Evolutionary conservation across 2,329 filamentous ascomycete species (phyloP).

Genomic region (Amauroascus niger): DNA sequence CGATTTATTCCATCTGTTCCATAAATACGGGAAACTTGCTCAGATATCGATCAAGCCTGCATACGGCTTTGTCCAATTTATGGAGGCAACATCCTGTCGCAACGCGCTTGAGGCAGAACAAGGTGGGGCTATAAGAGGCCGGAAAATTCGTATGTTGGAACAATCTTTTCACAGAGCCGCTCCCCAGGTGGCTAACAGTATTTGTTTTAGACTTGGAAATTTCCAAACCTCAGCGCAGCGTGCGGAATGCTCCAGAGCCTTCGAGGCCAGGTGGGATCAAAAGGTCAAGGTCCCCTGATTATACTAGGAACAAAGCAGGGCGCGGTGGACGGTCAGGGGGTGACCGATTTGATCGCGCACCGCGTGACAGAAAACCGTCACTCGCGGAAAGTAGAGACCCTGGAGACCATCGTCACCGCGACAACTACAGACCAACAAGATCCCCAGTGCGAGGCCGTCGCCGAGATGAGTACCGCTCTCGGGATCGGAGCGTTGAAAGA

Average conservation of each 20-base stretch:
- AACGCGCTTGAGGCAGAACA: conserved; percentile 69
- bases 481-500: conserved; percentile 39
- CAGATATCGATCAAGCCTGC: conserved; percentile 96
- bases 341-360: conserved; percentile 39
- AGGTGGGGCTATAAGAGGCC: conserved; percentile 71
- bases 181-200: conserved; percentile 3
- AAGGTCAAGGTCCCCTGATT: conserved; percentile 56
- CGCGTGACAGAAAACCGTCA: conserved; percentile 29
- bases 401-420: conserved; percentile 42
- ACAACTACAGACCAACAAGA: conserved; percentile 56
- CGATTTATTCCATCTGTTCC: conserved; percentile 86
- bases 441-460: conserved; percentile 51
- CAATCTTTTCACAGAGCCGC: conserved; percentile 16
- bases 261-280: conserved; percentile 29
- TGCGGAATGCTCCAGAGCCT: conserved; percentile 47
- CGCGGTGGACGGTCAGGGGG: conserved; percentile 25
- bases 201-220: conserved; percentile 71
- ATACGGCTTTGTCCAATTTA: conserved; percentile 93
- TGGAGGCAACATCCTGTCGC: conserved; percentile 63
- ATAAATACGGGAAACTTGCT: conserved; percentile 72
- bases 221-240: conserved; percentile 77
- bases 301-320: conserved; percentile 36
- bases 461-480: conserved; percentile 54
- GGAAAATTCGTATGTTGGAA: conserved; percentile 71
- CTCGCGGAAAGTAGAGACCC: conserved; percentile 39